These are phyloP conservation scores for Leavenworthia alabamica DNA, from an alignment of 345 rosid genomes.

Conservation along the genomic window DNA sequence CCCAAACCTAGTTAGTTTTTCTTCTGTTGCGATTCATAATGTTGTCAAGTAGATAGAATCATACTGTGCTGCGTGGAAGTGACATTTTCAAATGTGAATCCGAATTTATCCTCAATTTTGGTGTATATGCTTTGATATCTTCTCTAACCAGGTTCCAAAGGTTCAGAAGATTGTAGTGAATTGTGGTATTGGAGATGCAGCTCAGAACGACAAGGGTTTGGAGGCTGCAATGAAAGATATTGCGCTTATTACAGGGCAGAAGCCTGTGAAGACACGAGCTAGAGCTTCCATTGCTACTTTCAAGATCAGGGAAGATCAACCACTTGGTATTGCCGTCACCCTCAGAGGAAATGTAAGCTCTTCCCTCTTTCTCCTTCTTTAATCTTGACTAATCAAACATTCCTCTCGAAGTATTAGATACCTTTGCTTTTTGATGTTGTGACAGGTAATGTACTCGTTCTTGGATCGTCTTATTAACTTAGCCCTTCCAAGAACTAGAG, in stretches of 20 bases:
- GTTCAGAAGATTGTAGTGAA: constrained; percentile 77
- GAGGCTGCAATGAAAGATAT: constrained; percentile 79
- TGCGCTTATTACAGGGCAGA: constrained; percentile 79
- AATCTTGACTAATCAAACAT: neutral
- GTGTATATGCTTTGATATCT: neutral
- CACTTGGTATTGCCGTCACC: constrained; percentile 83
- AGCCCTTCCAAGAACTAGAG: constrained; percentile 91
- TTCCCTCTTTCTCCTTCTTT: neutral
- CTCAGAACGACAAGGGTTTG: constrained; percentile 82
- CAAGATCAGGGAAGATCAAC: constrained; percentile 89
- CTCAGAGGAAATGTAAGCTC: constrained; percentile 78
- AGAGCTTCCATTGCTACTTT: constrained; percentile 71
- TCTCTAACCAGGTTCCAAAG: constrained; percentile 59
- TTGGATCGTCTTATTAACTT: constrained; percentile 83
- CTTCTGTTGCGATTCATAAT: neutral
- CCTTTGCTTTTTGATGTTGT: constrained; percentile 14
- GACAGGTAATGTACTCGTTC: constrained; percentile 83
- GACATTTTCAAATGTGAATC: neutral
- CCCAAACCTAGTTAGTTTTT: neutral
- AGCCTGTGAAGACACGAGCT: constrained; percentile 80
- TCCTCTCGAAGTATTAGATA: neutral
- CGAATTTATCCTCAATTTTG: neutral
- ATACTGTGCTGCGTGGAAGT: neutral
- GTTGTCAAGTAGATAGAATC: neutral
- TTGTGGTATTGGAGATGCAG: constrained; percentile 96